Conservation (phyloP, 1,284 basidiomycete species). For the Cystobasidium pallidum region DNA sequence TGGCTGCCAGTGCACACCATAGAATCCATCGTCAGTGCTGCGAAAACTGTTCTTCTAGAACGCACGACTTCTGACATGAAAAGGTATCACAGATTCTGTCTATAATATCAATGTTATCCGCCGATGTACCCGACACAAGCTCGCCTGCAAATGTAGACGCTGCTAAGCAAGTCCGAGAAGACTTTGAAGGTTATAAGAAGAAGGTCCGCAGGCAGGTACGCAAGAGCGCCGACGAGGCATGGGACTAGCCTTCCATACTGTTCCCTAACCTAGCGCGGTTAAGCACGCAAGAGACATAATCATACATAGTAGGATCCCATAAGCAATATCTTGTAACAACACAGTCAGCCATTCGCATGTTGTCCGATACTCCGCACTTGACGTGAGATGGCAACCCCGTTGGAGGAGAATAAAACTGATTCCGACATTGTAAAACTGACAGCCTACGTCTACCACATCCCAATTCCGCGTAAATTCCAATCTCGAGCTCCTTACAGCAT, state of each 20-base stretch:
- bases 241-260: not conserved
- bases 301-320: not conserved
- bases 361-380: not conserved
- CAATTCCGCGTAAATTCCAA: too few relatives aligned
- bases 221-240: conserved; percentile 81
- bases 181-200: conserved; percentile 82
- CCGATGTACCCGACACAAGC: conserved; percentile 87
- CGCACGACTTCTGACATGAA: conserved; percentile 12
- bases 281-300: too few relatives aligned
- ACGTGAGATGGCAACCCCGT: too few relatives aligned
- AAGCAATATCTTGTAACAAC: not conserved
- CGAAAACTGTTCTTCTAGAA: not conserved
- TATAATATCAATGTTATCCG: conserved; percentile 92
- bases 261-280: too few relatives aligned
- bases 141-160: conserved; percentile 98
- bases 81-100: conserved; percentile 74
- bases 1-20: conserved; percentile 98
- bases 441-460: too few relatives aligned
- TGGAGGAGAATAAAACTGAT: too few relatives aligned
- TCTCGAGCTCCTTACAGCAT: too few relatives aligned
- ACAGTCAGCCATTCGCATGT: not conserved
- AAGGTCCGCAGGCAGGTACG: conserved; percentile 84
- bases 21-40: conserved; percentile 78
- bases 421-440: too few relatives aligned
- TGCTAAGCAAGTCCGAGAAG: conserved; percentile 82